Evolutionary conservation across 176 grass and related monocot genomes (phyloP), one percentile per base, ranked within the genome.

Genomic region (Aegilops sharonensis): DNA sequence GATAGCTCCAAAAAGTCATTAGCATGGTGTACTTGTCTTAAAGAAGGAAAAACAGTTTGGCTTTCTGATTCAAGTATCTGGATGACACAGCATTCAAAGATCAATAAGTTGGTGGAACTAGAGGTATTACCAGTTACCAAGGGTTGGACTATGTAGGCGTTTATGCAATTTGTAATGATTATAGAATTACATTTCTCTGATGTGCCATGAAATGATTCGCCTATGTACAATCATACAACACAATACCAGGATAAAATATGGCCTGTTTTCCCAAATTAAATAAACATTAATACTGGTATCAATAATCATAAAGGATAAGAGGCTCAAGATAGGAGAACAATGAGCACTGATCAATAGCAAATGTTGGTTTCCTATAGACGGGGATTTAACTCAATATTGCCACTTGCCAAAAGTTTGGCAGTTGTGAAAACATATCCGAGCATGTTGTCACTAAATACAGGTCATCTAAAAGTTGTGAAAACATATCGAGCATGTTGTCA

Each of bases 401-500:
- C 9, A 42, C 40, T 10, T 42, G 9, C 40, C 43, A 30, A 24
- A 77, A 60, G 32, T 63, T 84, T 84, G 5, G 8, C 14, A 37
- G 14, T 37, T 47, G 70, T 73, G 13, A 83, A 87, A 77, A 59
- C 47, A 36, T 68, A 80, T n/a, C 20, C 23, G 8, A 60, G 64
- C 34, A 47, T 39, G 10, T 50, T 48, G 15, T 8, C 20, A 69
- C 8, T 20, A 68, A 87, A 60, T 79, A 60, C 2, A 68, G 13
- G 23, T 60, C 5, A 23, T 24, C n/a, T 9, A 34, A 75, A 32
- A 32, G 3, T 42, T 43, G 42, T 11, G 42, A 43, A 43, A 43
- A 43, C 27, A 27, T 27, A 27, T 27, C 23, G 8, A 60, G 64
- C 34, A 47, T 39, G 10, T 50, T 48, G 15, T 8, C 24, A 69